phyloP scores from a whole-genome alignment of 2,329 filamentous ascomycete genomes.

The Beauveria caledonica region DNA sequence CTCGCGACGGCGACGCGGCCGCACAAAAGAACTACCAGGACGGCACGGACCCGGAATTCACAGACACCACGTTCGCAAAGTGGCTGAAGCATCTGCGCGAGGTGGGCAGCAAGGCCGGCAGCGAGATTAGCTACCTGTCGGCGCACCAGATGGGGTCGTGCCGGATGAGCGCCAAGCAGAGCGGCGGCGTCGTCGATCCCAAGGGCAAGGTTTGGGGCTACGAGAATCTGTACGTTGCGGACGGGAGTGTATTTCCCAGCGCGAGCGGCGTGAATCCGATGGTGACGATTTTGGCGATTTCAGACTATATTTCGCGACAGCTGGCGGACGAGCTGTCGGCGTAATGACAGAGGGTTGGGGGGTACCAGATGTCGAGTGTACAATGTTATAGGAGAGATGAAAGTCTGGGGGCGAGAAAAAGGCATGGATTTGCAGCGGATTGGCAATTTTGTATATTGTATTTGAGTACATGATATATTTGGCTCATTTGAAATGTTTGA shows the following conservation, averaged over 20 bases:
- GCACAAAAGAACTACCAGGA: conserved; percentile 14
- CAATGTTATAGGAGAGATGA: background rate
- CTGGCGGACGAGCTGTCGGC: conserved; percentile 37
- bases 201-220: conserved; percentile 57
- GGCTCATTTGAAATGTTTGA: background rate
- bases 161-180: conserved; percentile 53
- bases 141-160: conserved; percentile 79
- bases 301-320: conserved; percentile 55
- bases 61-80: conserved; percentile 49
- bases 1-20: conserved; percentile 15
- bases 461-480: background rate
- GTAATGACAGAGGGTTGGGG: background rate
- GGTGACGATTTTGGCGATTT: conserved; percentile 66
- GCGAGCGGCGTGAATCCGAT: conserved; percentile 77
- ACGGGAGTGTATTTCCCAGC: conserved; percentile 68
- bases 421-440: background rate
- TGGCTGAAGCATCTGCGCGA: conserved; percentile 49
- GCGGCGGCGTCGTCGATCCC: conserved; percentile 49
- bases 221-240: conserved; percentile 59
- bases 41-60: conserved; percentile 36
- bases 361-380: background rate
- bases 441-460: background rate
- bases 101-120: conserved; percentile 39
- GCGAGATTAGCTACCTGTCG: conserved; percentile 50
- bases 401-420: background rate